phyloP scores from a whole-genome alignment of 208 protist species.

The Willaertia magna region DNA sequence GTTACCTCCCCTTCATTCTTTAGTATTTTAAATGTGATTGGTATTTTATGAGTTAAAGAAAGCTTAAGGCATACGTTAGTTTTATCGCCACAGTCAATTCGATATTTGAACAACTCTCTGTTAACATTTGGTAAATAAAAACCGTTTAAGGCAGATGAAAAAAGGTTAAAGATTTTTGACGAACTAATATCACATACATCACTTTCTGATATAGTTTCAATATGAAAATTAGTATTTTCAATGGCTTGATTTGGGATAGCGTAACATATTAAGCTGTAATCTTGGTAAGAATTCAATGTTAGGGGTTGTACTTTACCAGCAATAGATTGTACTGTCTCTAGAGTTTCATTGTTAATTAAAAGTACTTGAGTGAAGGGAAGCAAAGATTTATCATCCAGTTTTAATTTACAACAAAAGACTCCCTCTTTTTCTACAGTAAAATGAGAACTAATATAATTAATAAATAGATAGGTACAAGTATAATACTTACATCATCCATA shows the following conservation, averaged over 20 bases:
- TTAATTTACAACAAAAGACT: background rate
- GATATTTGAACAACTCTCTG: background rate
- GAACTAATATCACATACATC: background rate
- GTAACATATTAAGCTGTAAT: background rate
- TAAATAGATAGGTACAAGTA: background rate
- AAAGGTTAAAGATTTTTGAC: no score
- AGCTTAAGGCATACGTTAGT: background rate
- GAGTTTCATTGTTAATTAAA: background rate
- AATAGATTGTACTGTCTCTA: background rate
- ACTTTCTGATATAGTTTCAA: background rate
- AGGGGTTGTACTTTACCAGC: background rate
- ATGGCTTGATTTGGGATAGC: background rate
- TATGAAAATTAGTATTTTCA: no score
- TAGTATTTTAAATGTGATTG: background rate
- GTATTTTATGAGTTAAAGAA: background rate
- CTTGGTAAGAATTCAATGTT: background rate
- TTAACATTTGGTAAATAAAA: background rate
- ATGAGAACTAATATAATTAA: background rate
- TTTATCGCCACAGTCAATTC: background rate
- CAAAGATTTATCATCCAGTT: background rate
- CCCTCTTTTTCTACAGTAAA: background rate
- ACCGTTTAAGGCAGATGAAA: background rate
- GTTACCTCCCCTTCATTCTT: background rate
- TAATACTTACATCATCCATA: background rate
- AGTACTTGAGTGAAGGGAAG: background rate